Percentiles rank a stretch among this genome's conserved stretches.
phyloP scores from a whole-genome alignment of 805 yeast species.

The Saccharomycopsis sp. region DNA sequence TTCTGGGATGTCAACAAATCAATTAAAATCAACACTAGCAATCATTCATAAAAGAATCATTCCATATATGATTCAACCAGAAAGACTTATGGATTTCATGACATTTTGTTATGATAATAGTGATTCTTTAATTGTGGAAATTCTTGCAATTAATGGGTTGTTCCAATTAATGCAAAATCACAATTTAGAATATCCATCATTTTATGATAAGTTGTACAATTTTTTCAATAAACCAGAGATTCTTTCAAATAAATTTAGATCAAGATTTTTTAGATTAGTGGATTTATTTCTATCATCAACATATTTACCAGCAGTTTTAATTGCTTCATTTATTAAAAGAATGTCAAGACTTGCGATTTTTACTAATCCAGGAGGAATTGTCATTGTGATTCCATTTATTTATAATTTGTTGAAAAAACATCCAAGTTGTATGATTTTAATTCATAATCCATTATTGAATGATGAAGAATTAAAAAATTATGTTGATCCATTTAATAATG shows the following conservation, averaged over 20 bases:
- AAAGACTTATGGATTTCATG: slow-evolving; percentile 82
- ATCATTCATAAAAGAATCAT: slow-evolving; percentile 77
- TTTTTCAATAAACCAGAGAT: slow-evolving; percentile 59
- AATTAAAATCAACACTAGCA: slow-evolving; percentile 58
- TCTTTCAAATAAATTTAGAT: slow-evolving; percentile 68
- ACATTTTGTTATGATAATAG: slow-evolving; percentile 50
- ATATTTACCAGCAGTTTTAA: slow-evolving; percentile 71
- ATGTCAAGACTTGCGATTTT: slow-evolving; percentile 63
- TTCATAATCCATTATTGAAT: slow-evolving; percentile 37
- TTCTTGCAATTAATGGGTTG: slow-evolving; percentile 77
- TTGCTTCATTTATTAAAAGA: slow-evolving; percentile 83
- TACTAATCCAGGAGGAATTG: slow-evolving; percentile 84
- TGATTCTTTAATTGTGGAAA: slow-evolving; percentile 39
- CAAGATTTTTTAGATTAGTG: slow-evolving; percentile 78
- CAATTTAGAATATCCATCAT: slow-evolving; percentile 88
- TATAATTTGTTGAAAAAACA: slow-evolving; percentile 85
- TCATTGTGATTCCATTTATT: slow-evolving; percentile 79
- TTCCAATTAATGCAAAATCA: slow-evolving; percentile 73
- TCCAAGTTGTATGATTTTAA: slow-evolving; percentile 85
- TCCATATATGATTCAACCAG: slow-evolving; percentile 72
- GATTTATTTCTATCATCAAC: slow-evolving; percentile 81
- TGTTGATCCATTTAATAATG: slow-evolving; percentile 55
- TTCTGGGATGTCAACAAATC: slow-evolving; percentile 34
- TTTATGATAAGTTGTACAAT: slow-evolving; percentile 71
- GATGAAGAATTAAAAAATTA: slow-evolving; percentile 26